A percentile compares a stretch with the other conserved stretches of the same genome.
Evolutionary conservation across 2,329 filamentous ascomycete species (phyloP).

Genomic region (Xylogone sp.): DNA sequence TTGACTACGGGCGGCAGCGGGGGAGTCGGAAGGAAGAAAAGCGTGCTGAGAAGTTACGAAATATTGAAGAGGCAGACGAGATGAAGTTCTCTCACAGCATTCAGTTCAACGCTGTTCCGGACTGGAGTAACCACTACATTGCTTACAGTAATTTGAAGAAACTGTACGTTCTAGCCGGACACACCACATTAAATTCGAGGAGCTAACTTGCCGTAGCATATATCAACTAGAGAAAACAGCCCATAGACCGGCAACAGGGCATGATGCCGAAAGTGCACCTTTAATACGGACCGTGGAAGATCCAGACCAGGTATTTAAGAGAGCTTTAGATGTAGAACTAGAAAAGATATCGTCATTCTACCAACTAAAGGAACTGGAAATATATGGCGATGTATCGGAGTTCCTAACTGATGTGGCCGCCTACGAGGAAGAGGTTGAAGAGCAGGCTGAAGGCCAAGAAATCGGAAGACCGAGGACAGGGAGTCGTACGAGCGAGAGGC

Average conservation of each 20-base stretch:
- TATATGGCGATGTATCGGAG: conserved; percentile 74
- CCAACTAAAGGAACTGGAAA: conserved; percentile 80
- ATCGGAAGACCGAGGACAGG: conserved; percentile 36
- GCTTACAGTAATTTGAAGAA: conserved; percentile 99
- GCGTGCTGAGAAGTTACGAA: conserved; percentile 60
- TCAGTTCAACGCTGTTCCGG: conserved; percentile 99
- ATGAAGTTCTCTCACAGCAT: conserved; percentile 99
- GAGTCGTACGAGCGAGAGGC: conserved; percentile 37
- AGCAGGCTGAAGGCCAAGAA: conserved; percentile 28
- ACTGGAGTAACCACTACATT: conserved; percentile 98
- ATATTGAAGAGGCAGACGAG: conserved; percentile 71
- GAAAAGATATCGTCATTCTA: conserved; percentile 96
- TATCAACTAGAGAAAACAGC: conserved; percentile 89
- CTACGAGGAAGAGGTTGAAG: conserved; percentile 40
- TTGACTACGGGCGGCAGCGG: conserved; percentile 20
- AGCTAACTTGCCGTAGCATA: conserved; percentile 56
- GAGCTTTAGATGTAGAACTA: conserved; percentile 80
- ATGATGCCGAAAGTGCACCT: conserved; percentile 81
- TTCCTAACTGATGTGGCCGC: conserved; percentile 73
- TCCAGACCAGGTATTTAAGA: conserved; percentile 76
- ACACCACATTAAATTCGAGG: too few species aligned
- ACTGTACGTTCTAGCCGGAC: conserved; percentile 57
- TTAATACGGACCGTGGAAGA: conserved; percentile 67
- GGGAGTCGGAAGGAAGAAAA: conserved; percentile 30
- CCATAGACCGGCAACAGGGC: conserved; percentile 53